Evolutionary conservation across 1,139 yeast species (phyloP).

Genomic region (Geotrichum fermentans): DNA sequence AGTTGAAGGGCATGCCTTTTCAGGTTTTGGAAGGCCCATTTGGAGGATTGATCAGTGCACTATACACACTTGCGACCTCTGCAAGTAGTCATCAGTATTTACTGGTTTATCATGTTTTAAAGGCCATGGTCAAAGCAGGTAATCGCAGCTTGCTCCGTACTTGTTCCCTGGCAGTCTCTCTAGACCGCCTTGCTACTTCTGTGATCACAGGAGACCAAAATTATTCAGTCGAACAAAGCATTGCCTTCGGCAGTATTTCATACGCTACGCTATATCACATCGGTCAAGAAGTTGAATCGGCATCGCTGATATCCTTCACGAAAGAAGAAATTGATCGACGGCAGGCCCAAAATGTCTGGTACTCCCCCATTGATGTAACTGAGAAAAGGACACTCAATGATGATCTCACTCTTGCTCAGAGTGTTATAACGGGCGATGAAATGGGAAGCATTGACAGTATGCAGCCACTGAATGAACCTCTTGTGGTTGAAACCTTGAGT

Average conservation of each 20-base stretch:
- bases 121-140: slow-evolving; percentile 24
- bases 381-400: neutral
- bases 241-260: slow-evolving; percentile 25
- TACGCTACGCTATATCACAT: slow-evolving; percentile 27
- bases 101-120: slow-evolving; percentile 24
- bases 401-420: neutral
- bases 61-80: slow-evolving; percentile 22
- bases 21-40: slow-evolving; percentile 26
- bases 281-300: slow-evolving; percentile 23
- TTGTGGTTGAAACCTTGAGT: neutral
- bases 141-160: slow-evolving; percentile 23
- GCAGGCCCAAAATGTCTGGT: slow-evolving; percentile 24
- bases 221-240: slow-evolving; percentile 26
- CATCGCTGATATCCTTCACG: slow-evolving; percentile 20
- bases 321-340: slow-evolving; percentile 24
- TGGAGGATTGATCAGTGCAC: slow-evolving; percentile 25
- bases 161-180: slow-evolving; percentile 24
- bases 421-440: neutral
- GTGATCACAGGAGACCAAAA: neutral
- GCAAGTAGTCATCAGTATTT: slow-evolving; percentile 21
- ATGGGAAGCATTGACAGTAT: neutral
- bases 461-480: neutral
- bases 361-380: slow-evolving; percentile 22
- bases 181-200: slow-evolving; percentile 22
- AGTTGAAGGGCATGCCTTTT: slow-evolving; percentile 13